phyloP scores from a whole-genome alignment of 2,329 filamentous ascomycete genomes.

The Hypoxylon sp. region DNA sequence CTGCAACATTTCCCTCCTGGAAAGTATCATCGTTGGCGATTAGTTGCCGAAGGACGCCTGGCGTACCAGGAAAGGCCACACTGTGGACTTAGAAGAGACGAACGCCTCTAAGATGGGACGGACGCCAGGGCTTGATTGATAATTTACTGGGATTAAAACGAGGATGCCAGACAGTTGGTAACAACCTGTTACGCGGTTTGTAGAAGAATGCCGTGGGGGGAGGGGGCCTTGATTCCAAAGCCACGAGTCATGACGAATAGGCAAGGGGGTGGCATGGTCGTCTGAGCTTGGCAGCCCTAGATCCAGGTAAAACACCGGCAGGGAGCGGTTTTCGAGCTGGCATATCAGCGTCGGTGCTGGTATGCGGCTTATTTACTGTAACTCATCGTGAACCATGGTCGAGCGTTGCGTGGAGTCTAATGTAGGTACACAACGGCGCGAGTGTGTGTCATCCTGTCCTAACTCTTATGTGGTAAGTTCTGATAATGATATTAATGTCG shows the following conservation, averaged over 20 bases:
- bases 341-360: slow-evolving; percentile 34
- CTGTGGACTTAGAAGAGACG: slow-evolving; percentile 16
- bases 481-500: slow-evolving; percentile 33
- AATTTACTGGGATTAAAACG: slow-evolving; percentile 18
- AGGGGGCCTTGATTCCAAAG: slow-evolving; percentile 25
- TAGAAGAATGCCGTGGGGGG: slow-evolving; percentile 35
- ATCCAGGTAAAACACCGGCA: slow-evolving; percentile 40
- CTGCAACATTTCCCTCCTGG: slow-evolving; percentile 10
- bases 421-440: slow-evolving; percentile 36
- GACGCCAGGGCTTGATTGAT: slow-evolving; percentile 24
- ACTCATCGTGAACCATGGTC: slow-evolving; percentile 40
- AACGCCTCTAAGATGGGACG: slow-evolving; percentile 25
- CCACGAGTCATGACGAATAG: slow-evolving; percentile 29
- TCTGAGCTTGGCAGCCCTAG: slow-evolving; percentile 34
- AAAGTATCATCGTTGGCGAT: slow-evolving; percentile 20
- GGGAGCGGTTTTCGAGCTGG: slow-evolving; percentile 27
- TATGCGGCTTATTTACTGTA: slow-evolving; percentile 42
- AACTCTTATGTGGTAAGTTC: slow-evolving; percentile 35
- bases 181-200: slow-evolving; percentile 37
- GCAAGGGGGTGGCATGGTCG: slow-evolving; percentile 28
- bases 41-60: slow-evolving; percentile 17
- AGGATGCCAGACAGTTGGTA: slow-evolving; percentile 28
- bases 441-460: slow-evolving; percentile 33
- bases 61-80: slow-evolving; percentile 10
- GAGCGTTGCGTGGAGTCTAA: slow-evolving; percentile 36